A percentile compares a stretch with the other conserved stretches of the same genome.
Conservation (phyloP, 2,329 filamentous ascomycete genomes). For the Cladosporium sp. region DNA sequence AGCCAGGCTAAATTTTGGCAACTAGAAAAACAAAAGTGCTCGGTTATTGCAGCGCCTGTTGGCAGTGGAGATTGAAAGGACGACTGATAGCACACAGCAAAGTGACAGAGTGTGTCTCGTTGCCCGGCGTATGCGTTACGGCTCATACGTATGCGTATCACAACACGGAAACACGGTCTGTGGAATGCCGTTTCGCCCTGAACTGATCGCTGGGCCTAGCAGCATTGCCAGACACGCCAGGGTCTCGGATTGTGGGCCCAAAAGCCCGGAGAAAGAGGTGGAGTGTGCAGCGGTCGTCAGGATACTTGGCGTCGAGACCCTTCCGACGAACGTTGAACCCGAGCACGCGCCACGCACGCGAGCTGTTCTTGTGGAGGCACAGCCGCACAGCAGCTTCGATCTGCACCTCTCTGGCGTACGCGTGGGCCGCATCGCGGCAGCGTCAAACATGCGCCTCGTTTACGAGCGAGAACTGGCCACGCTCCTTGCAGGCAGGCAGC, state of each 20-base stretch:
- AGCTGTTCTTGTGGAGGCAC: slow-evolving; percentile 4
- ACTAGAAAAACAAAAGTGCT: not conserved
- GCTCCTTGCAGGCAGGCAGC: slow-evolving; percentile 6
- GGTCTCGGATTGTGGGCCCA: slow-evolving; percentile 2
- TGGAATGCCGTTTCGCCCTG: not conserved
- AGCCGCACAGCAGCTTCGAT: slow-evolving; percentile 13
- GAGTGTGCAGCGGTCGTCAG: slow-evolving; percentile 3
- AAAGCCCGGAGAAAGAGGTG: not conserved
- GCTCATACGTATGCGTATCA: not conserved
- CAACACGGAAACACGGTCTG: not conserved
- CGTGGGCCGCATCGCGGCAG: not conserved
- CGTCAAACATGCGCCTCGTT: not conserved
- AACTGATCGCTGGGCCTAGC: not conserved
- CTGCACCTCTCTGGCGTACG: slow-evolving; percentile 7
- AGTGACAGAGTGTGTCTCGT: not conserved
- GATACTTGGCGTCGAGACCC: slow-evolving; percentile 19
- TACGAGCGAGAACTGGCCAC: not conserved
- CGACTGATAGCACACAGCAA: not conserved
- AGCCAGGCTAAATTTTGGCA: not conserved
- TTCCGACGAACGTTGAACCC: not conserved
- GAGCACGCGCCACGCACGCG: slow-evolving; percentile 7
- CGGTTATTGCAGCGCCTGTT: not conserved
- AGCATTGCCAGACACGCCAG: slow-evolving; percentile 4
- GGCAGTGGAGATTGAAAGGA: not conserved
- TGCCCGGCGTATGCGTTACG: not conserved